Base-by-base conservation (phyloP, 139 green algal species). In the Chloropicon primus region DNA sequence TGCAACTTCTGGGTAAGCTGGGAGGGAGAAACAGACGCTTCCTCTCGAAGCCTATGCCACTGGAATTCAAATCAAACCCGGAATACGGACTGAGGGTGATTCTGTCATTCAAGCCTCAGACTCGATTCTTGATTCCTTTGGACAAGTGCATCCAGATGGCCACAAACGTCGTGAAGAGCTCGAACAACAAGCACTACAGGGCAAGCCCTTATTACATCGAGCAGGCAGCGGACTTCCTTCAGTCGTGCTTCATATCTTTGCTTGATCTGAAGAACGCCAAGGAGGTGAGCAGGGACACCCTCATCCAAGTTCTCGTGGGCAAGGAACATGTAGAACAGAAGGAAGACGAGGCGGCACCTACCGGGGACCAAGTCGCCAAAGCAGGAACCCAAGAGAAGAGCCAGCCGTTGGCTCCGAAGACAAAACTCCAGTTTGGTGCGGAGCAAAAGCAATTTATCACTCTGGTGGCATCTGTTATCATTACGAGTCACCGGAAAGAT, bases 21-120 rank as follows among this genome's bases (percentile, higher is more conserved):
- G 94, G 95, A 24, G 95, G 94, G 2, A 87, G 94, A 28, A 95
- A 93, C 81, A 88, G 95, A 21, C 86, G 92, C 54, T 96, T 92
- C 80, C 83, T 98, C 41, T 78, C 83, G 10, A 88, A 92, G 0
- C 88, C 88, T 1, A 76, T 88, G 53, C 82, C 85, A 5, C 84
- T 97, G 10, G 92, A 96, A 21, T 92, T 86, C 78, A 92, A 92
- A 62, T 83, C 92, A 74, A 97, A 97, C 78, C 92, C 94, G 0
- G 95, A 99, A 85, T 91, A 97, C 80, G 95, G 93, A 25, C 86
- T 99, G 75, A 89, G 95, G 53, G 82, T 97, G 29, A 96, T 99
- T 77, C 88, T 99, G 25, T 96, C 89, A 53, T 98, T 99, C 81
- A 82, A 89, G 74, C 91, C 94, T 1, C 74, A 72, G 54, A 91